These are phyloP conservation scores for Yarrowia osloensis DNA, from an alignment of 805 yeast species.

Conservation along the genomic window DNA sequence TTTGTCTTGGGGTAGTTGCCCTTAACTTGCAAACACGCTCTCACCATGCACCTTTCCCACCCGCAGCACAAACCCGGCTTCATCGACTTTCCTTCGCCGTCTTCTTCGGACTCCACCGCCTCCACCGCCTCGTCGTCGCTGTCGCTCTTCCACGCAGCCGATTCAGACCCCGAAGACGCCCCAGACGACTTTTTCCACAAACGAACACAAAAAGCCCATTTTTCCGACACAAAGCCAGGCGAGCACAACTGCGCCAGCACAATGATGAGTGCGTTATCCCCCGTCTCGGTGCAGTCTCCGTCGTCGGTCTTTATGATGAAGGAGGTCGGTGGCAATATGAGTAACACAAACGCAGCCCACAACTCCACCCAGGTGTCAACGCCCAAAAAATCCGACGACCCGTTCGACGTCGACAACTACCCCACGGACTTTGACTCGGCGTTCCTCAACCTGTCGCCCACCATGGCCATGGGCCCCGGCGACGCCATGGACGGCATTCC, in stretches of 20 bases:
- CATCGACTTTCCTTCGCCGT: not conserved
- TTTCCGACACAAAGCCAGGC: not conserved
- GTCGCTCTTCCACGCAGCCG: conserved; percentile 15
- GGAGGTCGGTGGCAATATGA: not conserved
- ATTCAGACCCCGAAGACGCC: not conserved
- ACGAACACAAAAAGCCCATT: not conserved
- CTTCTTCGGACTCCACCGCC: not conserved
- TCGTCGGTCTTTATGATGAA: conserved; percentile 27
- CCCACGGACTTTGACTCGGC: conserved; percentile 37
- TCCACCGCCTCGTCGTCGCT: conserved; percentile 17
- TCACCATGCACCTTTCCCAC: conserved; percentile 29
- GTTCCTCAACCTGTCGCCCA: conserved; percentile 33
- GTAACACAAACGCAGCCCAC: not conserved
- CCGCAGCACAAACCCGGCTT: conserved; percentile 3
- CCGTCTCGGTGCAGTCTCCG: conserved; percentile 29
- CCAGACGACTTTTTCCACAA: not conserved
- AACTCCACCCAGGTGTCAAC: not conserved
- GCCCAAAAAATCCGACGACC: conserved; percentile 21
- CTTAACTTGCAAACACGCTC: conserved; percentile 28
- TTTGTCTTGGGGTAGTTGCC: conserved; percentile 29
- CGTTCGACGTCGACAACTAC: conserved; percentile 27
- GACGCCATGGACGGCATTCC: conserved; percentile 30
- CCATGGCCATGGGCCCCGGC: conserved; percentile 6
- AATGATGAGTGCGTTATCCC: conserved; percentile 26
- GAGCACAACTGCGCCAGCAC: too few species aligned